Conservation (phyloP, 768 basidiomycete species). For the Suillus placidus region DNA sequence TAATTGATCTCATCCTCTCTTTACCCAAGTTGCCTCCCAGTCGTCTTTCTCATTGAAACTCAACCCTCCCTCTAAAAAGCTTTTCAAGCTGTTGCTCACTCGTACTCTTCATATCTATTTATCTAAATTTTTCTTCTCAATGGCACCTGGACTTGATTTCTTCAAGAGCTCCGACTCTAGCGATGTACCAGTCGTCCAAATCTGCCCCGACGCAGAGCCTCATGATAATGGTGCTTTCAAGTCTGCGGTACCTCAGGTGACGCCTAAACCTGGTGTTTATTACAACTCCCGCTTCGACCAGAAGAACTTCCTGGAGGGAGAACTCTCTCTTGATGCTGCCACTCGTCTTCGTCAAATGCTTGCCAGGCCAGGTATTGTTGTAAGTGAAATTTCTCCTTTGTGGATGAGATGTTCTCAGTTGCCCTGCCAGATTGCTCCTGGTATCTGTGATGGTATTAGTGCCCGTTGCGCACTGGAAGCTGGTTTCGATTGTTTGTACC, state of each 20-base stretch:
- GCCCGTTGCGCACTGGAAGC: conserved; percentile 80
- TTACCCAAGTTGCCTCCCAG: conserved; percentile 1
- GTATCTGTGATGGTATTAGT: conserved; percentile 80
- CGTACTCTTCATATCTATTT: conserved; percentile 11
- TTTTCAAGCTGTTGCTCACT: conserved; percentile 12
- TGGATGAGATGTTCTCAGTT: conserved; percentile 8
- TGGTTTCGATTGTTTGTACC: conserved; percentile 77
- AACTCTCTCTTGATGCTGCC: conserved; percentile 66
- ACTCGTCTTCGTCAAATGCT: conserved; percentile 74
- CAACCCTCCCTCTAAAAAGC: conserved; percentile 26
- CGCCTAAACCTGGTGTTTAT: conserved; percentile 41
- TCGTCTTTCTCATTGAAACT: background rate
- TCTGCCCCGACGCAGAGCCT: conserved; percentile 12
- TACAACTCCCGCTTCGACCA: conserved; percentile 73
- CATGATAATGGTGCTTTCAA: background rate
- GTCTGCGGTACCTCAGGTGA: conserved; percentile 15
- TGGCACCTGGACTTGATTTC: conserved; percentile 38
- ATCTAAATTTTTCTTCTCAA: conserved; percentile 15
- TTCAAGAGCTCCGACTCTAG: conserved; percentile 24
- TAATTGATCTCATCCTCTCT: conserved; percentile 15
- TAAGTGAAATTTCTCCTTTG: conserved; percentile 37
- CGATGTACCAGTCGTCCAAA: background rate
- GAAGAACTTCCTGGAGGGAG: conserved; percentile 67
- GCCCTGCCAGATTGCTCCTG: conserved; percentile 62
- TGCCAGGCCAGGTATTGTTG: conserved; percentile 74